Conservation (phyloP, 2,329 filamentous ascomycete genomes). For the Xenoacremonium recifei region DNA sequence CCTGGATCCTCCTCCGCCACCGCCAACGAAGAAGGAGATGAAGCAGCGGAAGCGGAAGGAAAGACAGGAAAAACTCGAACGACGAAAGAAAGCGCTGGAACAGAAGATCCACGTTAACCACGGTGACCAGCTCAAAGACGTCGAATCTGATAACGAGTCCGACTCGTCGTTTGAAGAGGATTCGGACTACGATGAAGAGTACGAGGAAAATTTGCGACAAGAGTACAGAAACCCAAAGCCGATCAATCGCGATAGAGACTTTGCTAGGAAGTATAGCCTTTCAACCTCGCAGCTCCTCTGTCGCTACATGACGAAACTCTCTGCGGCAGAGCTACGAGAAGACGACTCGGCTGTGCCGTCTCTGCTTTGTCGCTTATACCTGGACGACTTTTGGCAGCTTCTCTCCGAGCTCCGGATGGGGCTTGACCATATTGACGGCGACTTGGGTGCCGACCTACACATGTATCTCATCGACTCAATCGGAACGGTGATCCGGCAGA, state of each 20-base stretch:
- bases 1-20: slow-evolving; percentile 24
- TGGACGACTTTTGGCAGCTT: slow-evolving; percentile 27
- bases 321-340: slow-evolving; percentile 5
- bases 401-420: slow-evolving; percentile 23
- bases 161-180: slow-evolving; percentile 15
- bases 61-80: slow-evolving; percentile 3
- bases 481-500: slow-evolving; percentile 22
- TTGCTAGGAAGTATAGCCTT: slow-evolving; percentile 25
- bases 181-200: slow-evolving; percentile 22
- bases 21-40: slow-evolving; percentile 12
- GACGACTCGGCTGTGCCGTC: slow-evolving; percentile 11
- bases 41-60: slow-evolving; percentile 8
- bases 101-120: not conserved
- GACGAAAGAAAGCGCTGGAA: not conserved
- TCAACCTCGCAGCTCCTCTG: slow-evolving; percentile 21
- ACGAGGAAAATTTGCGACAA: slow-evolving; percentile 11
- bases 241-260: slow-evolving; percentile 21
- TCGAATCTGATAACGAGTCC: slow-evolving; percentile 7
- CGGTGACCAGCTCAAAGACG: too few species aligned
- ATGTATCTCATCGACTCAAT: slow-evolving; percentile 22
- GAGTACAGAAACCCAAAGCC: slow-evolving; percentile 19
- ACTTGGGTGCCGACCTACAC: slow-evolving; percentile 22
- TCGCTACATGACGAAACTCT: slow-evolving; percentile 17
- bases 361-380: slow-evolving; percentile 14
- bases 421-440: slow-evolving; percentile 25